Evolutionary conservation across 2,329 filamentous ascomycete species (phyloP).

Genomic region (Metarhizium guizhouense): DNA sequence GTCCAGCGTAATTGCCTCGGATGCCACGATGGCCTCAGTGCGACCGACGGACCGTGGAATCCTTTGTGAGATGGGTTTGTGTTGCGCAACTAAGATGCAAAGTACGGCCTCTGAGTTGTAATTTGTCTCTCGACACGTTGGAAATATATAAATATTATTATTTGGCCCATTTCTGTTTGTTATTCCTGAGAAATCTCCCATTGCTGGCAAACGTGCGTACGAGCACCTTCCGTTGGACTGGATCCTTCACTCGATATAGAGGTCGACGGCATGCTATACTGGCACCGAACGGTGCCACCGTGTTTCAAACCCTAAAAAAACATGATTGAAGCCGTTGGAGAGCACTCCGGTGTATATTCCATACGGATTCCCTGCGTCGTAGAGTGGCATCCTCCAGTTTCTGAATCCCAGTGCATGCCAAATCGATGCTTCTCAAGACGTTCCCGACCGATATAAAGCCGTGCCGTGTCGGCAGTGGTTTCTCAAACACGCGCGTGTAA

Average conservation of each 20-base stretch:
- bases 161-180: background rate
- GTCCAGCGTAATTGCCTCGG: background rate
- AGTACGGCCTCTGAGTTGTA: too few species aligned
- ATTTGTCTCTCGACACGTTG: too few species aligned
- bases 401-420: background rate
- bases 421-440: background rate
- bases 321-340: background rate
- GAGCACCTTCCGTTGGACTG: background rate
- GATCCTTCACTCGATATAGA: background rate
- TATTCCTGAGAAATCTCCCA: background rate
- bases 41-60: background rate
- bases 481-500: background rate
- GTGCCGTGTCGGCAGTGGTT: background rate
- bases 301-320: background rate
- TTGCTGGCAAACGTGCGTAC: background rate
- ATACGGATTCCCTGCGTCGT: background rate
- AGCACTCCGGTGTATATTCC: background rate
- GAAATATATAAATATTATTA: too few species aligned
- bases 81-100: background rate
- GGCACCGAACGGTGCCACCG: background rate
- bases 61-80: background rate
- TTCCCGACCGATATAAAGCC: slow-evolving; percentile 2
- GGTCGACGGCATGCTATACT: background rate
- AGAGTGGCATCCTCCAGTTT: background rate
- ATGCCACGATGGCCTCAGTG: slow-evolving; percentile 5